A percentile compares a stretch with the other conserved stretches of the same genome.
Conservation (phyloP, 1,284 basidiomycete species). For the Wallemia mellicola region DNA sequence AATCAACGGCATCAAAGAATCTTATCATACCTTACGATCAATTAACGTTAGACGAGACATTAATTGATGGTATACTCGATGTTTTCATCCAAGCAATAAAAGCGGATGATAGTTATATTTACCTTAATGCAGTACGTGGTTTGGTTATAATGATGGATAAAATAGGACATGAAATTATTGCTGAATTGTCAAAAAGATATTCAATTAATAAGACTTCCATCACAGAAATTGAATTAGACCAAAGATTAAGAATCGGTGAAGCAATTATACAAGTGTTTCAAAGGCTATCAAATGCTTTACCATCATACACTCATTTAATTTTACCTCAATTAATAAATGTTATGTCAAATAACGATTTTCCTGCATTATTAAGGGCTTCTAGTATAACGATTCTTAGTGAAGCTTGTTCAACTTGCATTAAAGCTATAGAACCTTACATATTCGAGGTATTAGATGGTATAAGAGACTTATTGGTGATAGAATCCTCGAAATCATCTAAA, state of each 20-base stretch:
- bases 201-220: conserved; percentile 14
- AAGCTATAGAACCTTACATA: not conserved
- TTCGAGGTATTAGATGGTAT: not conserved
- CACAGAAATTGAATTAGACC: conserved; percentile 29
- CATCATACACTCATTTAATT: conserved; percentile 32
- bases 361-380: conserved; percentile 45
- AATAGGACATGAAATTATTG: conserved; percentile 38
- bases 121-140: conserved; percentile 72
- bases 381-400: conserved; percentile 50
- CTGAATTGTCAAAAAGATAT: conserved; percentile 33
- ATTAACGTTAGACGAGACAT: conserved; percentile 23
- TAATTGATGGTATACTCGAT: conserved; percentile 53
- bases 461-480: not conserved
- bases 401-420: not conserved
- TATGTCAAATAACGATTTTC: conserved; percentile 27
- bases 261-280: conserved; percentile 51
- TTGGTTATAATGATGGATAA: conserved; percentile 49
- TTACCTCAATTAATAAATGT: conserved; percentile 34
- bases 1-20: conserved; percentile 10
- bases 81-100: conserved; percentile 61
- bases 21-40: conserved; percentile 6
- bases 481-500: not conserved
- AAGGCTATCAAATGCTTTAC: conserved; percentile 36
- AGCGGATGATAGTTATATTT: conserved; percentile 84
- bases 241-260: conserved; percentile 55